Evolutionary conservation across 257 asterid species (phyloP), one percentile per base, ranked within the genome.

Genomic region (Coffea canephora): DNA sequence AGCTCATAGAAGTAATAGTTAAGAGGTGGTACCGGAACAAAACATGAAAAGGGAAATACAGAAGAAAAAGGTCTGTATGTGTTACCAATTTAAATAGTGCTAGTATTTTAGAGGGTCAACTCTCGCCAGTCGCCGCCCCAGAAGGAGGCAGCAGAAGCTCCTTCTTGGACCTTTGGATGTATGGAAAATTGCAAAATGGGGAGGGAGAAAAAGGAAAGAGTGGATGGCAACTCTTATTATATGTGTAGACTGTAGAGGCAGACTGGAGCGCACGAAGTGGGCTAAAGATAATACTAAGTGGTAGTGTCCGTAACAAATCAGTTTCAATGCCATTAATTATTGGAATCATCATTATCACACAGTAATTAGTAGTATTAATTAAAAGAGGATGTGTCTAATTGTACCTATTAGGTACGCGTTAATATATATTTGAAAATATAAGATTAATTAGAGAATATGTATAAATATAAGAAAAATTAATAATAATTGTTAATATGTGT

Each of bases 261-360:
- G 65, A 81, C 75, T 81, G 84, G 84, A 69, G 80, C 80, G 77
- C 77, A 75, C 77, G 77, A 81, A 70, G 80, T 21, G 77, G 78
- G 68, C 39, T 57, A 45, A 69, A 27, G 16, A 76, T 67, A 75
- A 69, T 81, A 31, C 31, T 31, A 69, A 81, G 70, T 81, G 67
- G 57, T 3, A 73, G 59, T 46, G 50, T 46, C 79, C 46, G 77
- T 54, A 69, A 68, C 50, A 68, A 49, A 54, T 46, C 61, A 27
- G 76, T 69, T 81, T 70, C 18, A 64, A 79, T 61, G 49, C 25
- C 78, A 79, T 79, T 79, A 71, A 79, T 71, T 79, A 57, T 78
- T 8, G 76, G 27, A 55, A 18, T 36, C 14, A 74, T 73, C 43
- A 39, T 39, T 9, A 43, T 71, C n/a, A 45, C 46, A 39, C 12